Conservation (phyloP, 129 eudicot species). For the Glebionis coronaria region DNA sequence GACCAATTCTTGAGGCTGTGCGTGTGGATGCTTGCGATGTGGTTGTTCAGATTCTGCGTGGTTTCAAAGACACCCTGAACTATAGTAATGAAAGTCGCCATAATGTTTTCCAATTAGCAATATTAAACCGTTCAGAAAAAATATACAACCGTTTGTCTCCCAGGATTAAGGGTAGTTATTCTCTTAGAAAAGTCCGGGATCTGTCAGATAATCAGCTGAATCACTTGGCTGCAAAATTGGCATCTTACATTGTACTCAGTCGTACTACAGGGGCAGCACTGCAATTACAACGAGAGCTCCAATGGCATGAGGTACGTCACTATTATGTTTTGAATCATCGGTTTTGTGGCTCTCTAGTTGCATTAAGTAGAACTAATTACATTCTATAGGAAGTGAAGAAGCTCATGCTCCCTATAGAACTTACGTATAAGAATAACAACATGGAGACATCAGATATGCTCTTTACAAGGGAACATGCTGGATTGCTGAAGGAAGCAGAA, state of each 20-base stretch:
- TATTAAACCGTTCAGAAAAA: constrained; percentile 14
- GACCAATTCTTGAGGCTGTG: neutral
- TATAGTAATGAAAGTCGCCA: too few species aligned
- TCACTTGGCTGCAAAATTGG: constrained; percentile 27
- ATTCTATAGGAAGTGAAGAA: constrained; percentile 24
- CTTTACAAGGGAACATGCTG: constrained; percentile 20
- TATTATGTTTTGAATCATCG: neutral
- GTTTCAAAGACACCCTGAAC: too few species aligned
- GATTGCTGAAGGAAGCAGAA: constrained; percentile 24
- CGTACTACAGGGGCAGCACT: constrained; percentile 29
- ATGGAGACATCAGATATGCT: constrained; percentile 19
- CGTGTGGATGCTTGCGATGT: constrained; percentile 2
- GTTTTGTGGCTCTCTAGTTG: neutral
- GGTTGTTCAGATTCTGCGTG: neutral
- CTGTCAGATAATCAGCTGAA: neutral
- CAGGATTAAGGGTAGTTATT: neutral
- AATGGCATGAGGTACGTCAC: constrained; percentile 26
- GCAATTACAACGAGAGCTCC: constrained; percentile 1
- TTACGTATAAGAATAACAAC: neutral
- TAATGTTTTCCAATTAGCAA: neutral
- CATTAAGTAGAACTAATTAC: neutral
- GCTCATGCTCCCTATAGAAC: constrained; percentile 1
- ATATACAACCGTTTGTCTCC: constrained; percentile 10
- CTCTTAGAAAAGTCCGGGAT: neutral
- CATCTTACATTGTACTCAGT: constrained; percentile 14